phyloP scores from a whole-genome alignment of 2,329 filamentous ascomycete genomes.

The Metarhizium robertsii region DNA sequence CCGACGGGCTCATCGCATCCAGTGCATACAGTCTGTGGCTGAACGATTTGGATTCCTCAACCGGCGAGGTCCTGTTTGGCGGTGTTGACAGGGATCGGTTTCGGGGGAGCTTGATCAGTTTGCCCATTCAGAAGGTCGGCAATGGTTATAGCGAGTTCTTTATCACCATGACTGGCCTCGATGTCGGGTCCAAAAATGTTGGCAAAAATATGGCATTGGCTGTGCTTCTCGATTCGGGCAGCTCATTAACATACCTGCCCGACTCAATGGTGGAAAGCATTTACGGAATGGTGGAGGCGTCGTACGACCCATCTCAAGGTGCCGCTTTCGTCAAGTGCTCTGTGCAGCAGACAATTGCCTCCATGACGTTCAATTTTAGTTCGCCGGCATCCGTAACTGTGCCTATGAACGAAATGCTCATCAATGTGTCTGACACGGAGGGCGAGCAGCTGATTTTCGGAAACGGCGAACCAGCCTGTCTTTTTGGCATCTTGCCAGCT shows the following conservation, averaged over 20 bases:
- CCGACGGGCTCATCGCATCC: slow-evolving; percentile 50
- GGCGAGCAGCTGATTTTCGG: slow-evolving; percentile 41
- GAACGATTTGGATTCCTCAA: slow-evolving; percentile 58
- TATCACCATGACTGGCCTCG: slow-evolving; percentile 56
- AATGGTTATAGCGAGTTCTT: slow-evolving; percentile 53
- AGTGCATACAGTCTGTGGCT: slow-evolving; percentile 69
- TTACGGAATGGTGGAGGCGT: slow-evolving; percentile 48
- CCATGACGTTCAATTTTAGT: slow-evolving; percentile 44
- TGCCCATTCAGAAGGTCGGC: slow-evolving; percentile 52
- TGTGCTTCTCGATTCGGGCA: slow-evolving; percentile 64
- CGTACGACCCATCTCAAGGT: slow-evolving; percentile 42
- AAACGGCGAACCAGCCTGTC: slow-evolving; percentile 47
- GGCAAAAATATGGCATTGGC: slow-evolving; percentile 43
- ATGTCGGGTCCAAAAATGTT: slow-evolving; percentile 32
- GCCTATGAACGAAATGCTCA: slow-evolving; percentile 48
- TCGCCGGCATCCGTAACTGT: slow-evolving; percentile 41
- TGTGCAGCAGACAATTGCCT: slow-evolving; percentile 29
- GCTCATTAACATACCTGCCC: slow-evolving; percentile 58
- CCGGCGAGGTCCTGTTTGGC: slow-evolving; percentile 64
- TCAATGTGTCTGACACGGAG: slow-evolving; percentile 37
- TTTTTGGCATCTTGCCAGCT: slow-evolving; percentile 58
- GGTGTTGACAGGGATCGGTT: slow-evolving; percentile 63
- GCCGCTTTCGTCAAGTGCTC: slow-evolving; percentile 54
- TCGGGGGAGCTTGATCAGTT: slow-evolving; percentile 49
- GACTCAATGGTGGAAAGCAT: slow-evolving; percentile 42